Conservation (phyloP, 176 grass and related monocot genomes). For the Elaeis guineensis region DNA sequence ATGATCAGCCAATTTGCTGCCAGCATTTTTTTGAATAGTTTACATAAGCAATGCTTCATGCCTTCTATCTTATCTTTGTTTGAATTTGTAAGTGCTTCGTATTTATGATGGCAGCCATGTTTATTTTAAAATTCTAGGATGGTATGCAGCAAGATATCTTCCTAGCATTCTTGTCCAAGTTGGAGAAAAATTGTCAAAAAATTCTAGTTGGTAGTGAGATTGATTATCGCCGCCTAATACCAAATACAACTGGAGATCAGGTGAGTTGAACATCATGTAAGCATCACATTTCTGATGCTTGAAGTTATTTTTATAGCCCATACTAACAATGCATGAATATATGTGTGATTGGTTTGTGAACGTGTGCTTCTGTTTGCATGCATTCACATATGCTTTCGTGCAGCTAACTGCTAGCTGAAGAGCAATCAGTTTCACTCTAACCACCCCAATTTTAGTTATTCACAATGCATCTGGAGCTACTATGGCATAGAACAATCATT, state of each 20-base stretch:
- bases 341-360: too few relatives aligned
- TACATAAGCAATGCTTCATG: neutral
- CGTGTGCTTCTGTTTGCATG: too few relatives aligned
- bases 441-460: too few relatives aligned
- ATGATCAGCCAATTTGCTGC: too few relatives aligned
- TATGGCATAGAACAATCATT: too few relatives aligned
- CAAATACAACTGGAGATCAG: slow-evolving; percentile 42
- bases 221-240: slow-evolving; percentile 81
- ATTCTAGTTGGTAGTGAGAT: slow-evolving; percentile 59
- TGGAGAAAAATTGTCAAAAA: slow-evolving; percentile 69
- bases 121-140: slow-evolving; percentile 49
- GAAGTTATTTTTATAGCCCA: neutral
- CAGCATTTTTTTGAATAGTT: too few relatives aligned
- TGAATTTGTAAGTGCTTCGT: neutral
- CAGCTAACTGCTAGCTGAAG: too few relatives aligned
- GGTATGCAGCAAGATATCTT: slow-evolving; percentile 92
- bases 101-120: too few relatives aligned
- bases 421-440: too few relatives aligned
- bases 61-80: slow-evolving; percentile 12
- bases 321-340: too few relatives aligned
- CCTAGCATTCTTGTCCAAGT: slow-evolving; percentile 61
- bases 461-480: too few relatives aligned
- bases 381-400: too few relatives aligned
- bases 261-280: slow-evolving; percentile 17
- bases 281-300: neutral